phyloP scores from a whole-genome alignment of 495 filamentous ascomycete genomes.

The Rostrohypoxylon terebratum region DNA sequence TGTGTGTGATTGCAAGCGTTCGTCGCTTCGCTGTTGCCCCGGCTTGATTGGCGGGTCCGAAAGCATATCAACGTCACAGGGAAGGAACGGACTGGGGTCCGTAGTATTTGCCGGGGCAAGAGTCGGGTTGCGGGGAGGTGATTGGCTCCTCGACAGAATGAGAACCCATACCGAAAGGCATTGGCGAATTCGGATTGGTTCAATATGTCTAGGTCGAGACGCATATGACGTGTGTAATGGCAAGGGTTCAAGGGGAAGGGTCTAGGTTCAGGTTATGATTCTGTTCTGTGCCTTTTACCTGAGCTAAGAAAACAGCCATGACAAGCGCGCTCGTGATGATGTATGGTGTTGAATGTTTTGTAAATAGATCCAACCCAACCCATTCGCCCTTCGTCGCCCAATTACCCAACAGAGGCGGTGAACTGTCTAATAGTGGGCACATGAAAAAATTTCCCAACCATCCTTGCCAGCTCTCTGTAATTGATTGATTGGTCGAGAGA shows the following conservation, averaged over 20 bases:
- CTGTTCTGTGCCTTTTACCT: constrained; percentile 6
- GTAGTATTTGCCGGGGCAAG: constrained; percentile 42
- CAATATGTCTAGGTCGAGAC: constrained; percentile 21
- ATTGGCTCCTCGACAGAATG: constrained; percentile 27
- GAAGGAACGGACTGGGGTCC: constrained; percentile 20
- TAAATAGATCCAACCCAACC: constrained; percentile 16
- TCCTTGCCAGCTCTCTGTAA: constrained; percentile 6
- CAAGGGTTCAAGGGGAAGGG: not conserved
- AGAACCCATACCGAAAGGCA: constrained; percentile 5
- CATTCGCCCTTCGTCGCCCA: constrained; percentile 2
- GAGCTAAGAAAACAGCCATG: constrained; percentile 3
- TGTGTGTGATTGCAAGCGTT: constrained; percentile 33
- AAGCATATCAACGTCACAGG: constrained; percentile 43
- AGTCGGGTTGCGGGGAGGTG: constrained; percentile 16
- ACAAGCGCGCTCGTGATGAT: constrained; percentile 21
- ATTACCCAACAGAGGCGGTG: constrained; percentile 9
- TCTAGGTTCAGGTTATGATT: constrained; percentile 3
- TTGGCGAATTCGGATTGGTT: constrained; percentile 35
- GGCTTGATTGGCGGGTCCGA: constrained; percentile 31
- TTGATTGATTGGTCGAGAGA: constrained; percentile 16
- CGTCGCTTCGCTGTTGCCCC: not conserved
- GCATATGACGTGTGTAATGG: constrained; percentile 43
- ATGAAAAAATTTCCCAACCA: constrained; percentile 5
- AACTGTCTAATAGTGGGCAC: constrained; percentile 1
- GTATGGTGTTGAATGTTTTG: constrained; percentile 30